Evolutionary conservation across 306 rosid species (phyloP).

Genomic region (Lathyrus tuberosus): DNA sequence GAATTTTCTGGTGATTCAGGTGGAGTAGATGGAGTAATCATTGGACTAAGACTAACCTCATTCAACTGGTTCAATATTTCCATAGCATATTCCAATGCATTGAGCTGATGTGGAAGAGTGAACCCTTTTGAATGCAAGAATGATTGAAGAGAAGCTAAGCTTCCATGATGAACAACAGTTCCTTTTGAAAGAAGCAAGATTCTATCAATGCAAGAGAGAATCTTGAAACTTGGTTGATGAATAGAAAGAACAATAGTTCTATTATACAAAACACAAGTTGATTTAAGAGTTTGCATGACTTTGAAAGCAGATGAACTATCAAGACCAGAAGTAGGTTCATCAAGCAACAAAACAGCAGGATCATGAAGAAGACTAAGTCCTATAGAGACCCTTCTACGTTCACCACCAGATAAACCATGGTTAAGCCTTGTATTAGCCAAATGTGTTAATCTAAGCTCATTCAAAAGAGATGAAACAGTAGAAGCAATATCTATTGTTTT

Average conservation of each 20-base stretch:
- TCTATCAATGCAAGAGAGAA: conserved; percentile 69
- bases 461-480: conserved; percentile 59
- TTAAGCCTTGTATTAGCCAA: conserved; percentile 67
- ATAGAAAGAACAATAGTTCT: conserved; percentile 81
- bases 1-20: conserved; percentile 42
- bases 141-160: conserved; percentile 56
- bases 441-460: conserved; percentile 63
- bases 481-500: conserved; percentile 39
- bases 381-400: conserved; percentile 77
- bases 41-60: conserved; percentile 34
- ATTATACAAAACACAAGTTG: conserved; percentile 60
- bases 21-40: conserved; percentile 34
- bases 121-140: conserved; percentile 65
- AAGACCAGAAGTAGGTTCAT: conserved; percentile 96
- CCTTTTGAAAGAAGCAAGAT: conserved; percentile 74
- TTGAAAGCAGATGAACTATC: conserved; percentile 82
- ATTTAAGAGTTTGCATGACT: conserved; percentile 73
- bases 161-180: conserved; percentile 75
- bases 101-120: conserved; percentile 86
- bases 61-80: conserved; percentile 64
- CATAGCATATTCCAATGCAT: conserved; percentile 86
- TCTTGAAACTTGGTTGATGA: conserved; percentile 89
- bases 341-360: conserved; percentile 76
- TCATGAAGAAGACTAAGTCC: conserved; percentile 89
- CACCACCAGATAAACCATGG: conserved; percentile 79